Evolutionary conservation across 768 basidiomycete species (phyloP).

Genomic region (Auricularia cornea): DNA sequence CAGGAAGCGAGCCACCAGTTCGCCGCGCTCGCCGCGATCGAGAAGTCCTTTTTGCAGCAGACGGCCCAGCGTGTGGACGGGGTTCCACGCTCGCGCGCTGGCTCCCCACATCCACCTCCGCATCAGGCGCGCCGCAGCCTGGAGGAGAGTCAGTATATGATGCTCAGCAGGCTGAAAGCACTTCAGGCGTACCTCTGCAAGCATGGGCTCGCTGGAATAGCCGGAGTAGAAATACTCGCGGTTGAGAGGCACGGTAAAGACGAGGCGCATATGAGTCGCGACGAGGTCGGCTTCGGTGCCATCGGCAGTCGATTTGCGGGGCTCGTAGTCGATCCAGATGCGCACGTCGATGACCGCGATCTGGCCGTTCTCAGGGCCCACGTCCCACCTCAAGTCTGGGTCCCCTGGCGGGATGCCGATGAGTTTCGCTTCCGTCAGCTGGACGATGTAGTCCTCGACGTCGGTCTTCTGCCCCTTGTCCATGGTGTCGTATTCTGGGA

Average conservation of each 20-base stretch:
- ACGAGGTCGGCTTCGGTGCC: slow-evolving; percentile 14
- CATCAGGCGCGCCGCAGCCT: slow-evolving; percentile 19
- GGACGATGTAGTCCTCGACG: too few relatives aligned
- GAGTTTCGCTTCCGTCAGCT: too few relatives aligned
- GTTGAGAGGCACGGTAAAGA: slow-evolving; percentile 18
- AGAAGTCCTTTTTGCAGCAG: slow-evolving; percentile 9
- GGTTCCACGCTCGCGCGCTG: background rate
- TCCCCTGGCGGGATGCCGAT: too few relatives aligned
- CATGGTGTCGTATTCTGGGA: too few relatives aligned
- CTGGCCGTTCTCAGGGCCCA: too few relatives aligned
- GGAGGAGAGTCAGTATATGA: background rate
- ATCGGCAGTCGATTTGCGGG: background rate
- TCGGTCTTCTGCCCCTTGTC: too few relatives aligned
- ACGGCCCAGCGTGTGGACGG: slow-evolving; percentile 4
- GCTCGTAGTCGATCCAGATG: background rate
- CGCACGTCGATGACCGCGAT: background rate
- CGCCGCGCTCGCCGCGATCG: slow-evolving; percentile 16
- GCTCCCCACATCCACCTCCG: background rate
- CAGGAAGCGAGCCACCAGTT: slow-evolving; percentile 17
- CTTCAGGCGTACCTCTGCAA: slow-evolving; percentile 11
- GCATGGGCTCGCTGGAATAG: slow-evolving; percentile 28
- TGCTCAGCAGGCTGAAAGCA: too few relatives aligned
- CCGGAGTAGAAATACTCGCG: slow-evolving; percentile 19
- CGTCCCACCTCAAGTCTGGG: too few relatives aligned
- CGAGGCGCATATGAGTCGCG: slow-evolving; percentile 17